Evolutionary conservation across 177 flowering plant species (phyloP).

Genomic region (Tripterygium wilfordii): DNA sequence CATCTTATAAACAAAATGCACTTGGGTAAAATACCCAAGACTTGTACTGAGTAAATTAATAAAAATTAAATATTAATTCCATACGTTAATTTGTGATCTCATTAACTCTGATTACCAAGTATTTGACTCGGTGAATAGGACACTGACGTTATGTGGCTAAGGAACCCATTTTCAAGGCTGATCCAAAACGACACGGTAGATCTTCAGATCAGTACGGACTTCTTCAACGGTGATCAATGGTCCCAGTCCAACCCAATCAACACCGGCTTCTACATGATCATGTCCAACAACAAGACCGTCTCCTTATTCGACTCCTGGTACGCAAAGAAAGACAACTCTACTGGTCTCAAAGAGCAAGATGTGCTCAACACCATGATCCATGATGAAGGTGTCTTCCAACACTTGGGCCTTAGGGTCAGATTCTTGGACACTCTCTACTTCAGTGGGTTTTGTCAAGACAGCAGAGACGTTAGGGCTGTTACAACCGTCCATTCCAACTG

Average conservation of each 20-base stretch:
- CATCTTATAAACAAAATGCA: too few relatives aligned
- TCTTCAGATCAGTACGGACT: slow-evolving; percentile 47
- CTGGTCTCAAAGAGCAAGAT: slow-evolving; percentile 57
- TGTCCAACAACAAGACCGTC: slow-evolving; percentile 53
- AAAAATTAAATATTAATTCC: too few relatives aligned
- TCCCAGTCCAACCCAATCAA: slow-evolving; percentile 34
- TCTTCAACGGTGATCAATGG: slow-evolving; percentile 28
- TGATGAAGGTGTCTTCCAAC: slow-evolving; percentile 13
- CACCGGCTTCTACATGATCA: slow-evolving; percentile 58
- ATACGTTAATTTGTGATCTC: too few relatives aligned
- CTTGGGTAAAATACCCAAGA: too few relatives aligned
- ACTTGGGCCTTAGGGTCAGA: slow-evolving; percentile 29
- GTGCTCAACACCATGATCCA: slow-evolving; percentile 28
- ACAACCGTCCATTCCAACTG: slow-evolving; percentile 64
- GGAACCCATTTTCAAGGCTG: slow-evolving; percentile 33
- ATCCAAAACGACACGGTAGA: slow-evolving; percentile 24
- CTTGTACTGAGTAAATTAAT: too few relatives aligned
- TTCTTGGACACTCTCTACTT: slow-evolving; percentile 44
- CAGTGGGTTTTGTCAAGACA: slow-evolving; percentile 49
- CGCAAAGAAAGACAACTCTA: slow-evolving; percentile 22
- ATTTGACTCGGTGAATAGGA: slow-evolving; percentile 28
- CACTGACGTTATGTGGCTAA: slow-evolving; percentile 48
- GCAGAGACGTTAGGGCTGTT: slow-evolving; percentile 30
- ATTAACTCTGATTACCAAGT: too few relatives aligned
- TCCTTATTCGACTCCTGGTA: slow-evolving; percentile 51